phyloP scores from a whole-genome alignment of 352 stramenopile species.

The Globisporangium irregulare region DNA sequence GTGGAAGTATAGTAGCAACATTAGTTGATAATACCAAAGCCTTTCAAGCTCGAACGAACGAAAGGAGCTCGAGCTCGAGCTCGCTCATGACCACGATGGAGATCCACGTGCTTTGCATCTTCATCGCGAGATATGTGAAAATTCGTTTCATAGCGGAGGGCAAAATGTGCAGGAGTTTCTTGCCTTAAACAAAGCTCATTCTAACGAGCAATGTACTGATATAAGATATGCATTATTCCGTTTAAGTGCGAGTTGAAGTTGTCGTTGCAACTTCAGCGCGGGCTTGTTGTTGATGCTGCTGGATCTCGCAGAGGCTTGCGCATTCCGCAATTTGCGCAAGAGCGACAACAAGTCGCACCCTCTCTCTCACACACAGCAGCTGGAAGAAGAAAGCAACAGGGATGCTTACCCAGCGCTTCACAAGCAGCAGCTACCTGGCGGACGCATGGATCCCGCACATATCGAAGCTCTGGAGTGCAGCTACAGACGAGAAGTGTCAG shows the following conservation, averaged over 20 bases:
- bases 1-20: too few relatives aligned
- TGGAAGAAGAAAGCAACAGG: neutral
- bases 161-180: too few relatives aligned
- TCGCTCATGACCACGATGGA: too few relatives aligned
- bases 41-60: too few relatives aligned
- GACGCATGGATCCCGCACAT: constrained; percentile 27
- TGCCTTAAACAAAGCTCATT: too few relatives aligned
- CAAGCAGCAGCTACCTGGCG: neutral
- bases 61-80: too few relatives aligned
- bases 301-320: neutral
- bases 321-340: constrained; percentile 9
- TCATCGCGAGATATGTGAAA: too few relatives aligned
- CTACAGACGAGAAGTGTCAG: constrained; percentile 37
- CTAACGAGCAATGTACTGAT: neutral
- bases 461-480: constrained; percentile 41
- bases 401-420: neutral
- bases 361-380: neutral
- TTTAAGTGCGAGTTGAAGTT: constrained; percentile 19
- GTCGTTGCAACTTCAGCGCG: neutral
- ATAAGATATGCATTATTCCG: neutral
- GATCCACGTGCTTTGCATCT: too few relatives aligned
- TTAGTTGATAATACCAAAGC: too few relatives aligned
- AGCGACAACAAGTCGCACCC: neutral
- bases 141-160: too few relatives aligned
- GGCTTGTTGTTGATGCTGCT: neutral